Evolutionary conservation across 169 alveolate species (phyloP).

Genomic region (Theileria parva): DNA sequence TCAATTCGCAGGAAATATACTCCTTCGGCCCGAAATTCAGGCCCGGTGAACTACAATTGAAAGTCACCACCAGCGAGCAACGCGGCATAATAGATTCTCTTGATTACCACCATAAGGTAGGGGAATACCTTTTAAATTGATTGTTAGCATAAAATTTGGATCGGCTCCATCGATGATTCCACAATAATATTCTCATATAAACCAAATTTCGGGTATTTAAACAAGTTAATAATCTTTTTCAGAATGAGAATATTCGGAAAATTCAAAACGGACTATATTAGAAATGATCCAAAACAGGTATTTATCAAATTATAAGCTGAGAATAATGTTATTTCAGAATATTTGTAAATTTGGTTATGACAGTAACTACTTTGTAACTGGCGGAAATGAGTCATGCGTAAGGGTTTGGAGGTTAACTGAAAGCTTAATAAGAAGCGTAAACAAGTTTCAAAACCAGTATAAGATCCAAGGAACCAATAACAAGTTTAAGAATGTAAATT

Average conservation of each 20-base stretch:
- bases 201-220: slow-evolving; percentile 25
- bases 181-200: slow-evolving; percentile 61
- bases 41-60: slow-evolving; percentile 22
- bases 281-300: slow-evolving; percentile 66
- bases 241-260: slow-evolving; percentile 64
- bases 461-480: not conserved
- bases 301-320: not conserved
- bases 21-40: slow-evolving; percentile 9
- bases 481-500: not conserved
- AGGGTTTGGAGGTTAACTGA: slow-evolving; percentile 68
- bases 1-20: slow-evolving; percentile 46
- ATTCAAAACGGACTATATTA: slow-evolving; percentile 55
- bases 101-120: slow-evolving; percentile 30
- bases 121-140: not conserved
- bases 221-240: slow-evolving; percentile 26
- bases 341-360: slow-evolving; percentile 41
- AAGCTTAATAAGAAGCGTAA: slow-evolving; percentile 18
- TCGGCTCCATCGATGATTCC: slow-evolving; percentile 72
- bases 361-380: slow-evolving; percentile 66
- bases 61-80: slow-evolving; percentile 24
- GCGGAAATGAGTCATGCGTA: slow-evolving; percentile 71
- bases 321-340: not conserved
- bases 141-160: slow-evolving; percentile 70
- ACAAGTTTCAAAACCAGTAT: slow-evolving; percentile 7
- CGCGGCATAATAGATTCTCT: slow-evolving; percentile 44